These are phyloP conservation scores for Hemisphaericaspora nanyangensis DNA, from an alignment of 805 yeast genomes.

Conservation along the genomic window DNA sequence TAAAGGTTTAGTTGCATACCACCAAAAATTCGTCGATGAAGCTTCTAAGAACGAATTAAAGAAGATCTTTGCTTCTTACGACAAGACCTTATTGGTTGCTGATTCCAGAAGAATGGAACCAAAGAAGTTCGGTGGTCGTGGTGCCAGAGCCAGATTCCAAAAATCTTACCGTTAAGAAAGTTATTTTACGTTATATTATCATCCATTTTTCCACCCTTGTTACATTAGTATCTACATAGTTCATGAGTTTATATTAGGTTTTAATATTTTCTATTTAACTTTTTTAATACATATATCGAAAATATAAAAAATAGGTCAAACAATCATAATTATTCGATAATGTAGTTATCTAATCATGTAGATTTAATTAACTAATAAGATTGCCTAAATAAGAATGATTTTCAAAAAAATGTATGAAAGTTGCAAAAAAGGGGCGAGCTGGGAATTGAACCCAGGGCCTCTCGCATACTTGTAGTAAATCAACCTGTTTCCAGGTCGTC, in stretches of 20 bases:
- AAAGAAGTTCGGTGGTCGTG: slow-evolving; percentile 99
- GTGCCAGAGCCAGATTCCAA: slow-evolving; percentile 99
- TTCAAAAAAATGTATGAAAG: neutral
- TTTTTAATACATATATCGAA: slow-evolving; percentile 5
- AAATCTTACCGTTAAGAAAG: slow-evolving; percentile 96
- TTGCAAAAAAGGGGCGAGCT: slow-evolving; percentile 32
- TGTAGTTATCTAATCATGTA: too few relatives aligned
- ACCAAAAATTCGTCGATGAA: slow-evolving; percentile 99
- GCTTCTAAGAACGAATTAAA: slow-evolving; percentile 99
- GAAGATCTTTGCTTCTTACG: slow-evolving; percentile 96
- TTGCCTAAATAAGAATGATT: too few relatives aligned
- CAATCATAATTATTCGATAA: too few relatives aligned
- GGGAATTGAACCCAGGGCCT: slow-evolving; percentile 65
- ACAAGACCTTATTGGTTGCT: slow-evolving; percentile 99
- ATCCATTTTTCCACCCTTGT: slow-evolving; percentile 2
- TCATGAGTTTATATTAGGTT: slow-evolving; percentile 4
- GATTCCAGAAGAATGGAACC: slow-evolving; percentile 99
- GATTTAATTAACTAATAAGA: too few relatives aligned
- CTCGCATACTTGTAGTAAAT: slow-evolving; percentile 31
- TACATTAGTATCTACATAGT: slow-evolving; percentile 4
- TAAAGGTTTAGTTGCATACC: slow-evolving; percentile 99
- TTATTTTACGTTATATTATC: slow-evolving; percentile 2
- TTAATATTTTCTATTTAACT: slow-evolving; percentile 5
- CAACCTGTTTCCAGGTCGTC: slow-evolving; percentile 18
- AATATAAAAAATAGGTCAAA: neutral